Conservation (phyloP, 2,329 filamentous ascomycete genomes). For the Beauveria australis region DNA sequence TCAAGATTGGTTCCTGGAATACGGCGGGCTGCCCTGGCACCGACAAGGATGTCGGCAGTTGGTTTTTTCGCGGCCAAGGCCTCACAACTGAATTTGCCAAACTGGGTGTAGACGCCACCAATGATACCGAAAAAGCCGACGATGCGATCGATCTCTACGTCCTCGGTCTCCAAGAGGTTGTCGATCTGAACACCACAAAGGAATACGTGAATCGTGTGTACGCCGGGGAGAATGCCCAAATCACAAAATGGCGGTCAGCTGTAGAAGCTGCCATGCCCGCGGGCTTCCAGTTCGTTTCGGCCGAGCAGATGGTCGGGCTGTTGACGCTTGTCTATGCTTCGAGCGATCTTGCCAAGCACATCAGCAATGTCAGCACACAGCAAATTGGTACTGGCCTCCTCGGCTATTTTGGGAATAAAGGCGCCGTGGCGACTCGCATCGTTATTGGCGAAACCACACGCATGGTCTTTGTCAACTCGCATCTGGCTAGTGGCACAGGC, state of each 20-base stretch:
- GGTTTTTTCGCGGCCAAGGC: slow-evolving; percentile 77
- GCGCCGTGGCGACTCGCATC: slow-evolving; percentile 72
- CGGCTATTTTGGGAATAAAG: slow-evolving; percentile 95
- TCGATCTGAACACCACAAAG: slow-evolving; percentile 71
- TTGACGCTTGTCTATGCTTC: slow-evolving; percentile 81
- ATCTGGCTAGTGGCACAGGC: slow-evolving; percentile 81
- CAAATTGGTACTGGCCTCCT: slow-evolving; percentile 83
- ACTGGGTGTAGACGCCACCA: slow-evolving; percentile 33
- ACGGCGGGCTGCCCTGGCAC: slow-evolving; percentile 77
- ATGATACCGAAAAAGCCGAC: slow-evolving; percentile 24
- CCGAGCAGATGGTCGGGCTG: slow-evolving; percentile 81
- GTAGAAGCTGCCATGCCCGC: slow-evolving; percentile 64
- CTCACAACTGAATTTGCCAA: slow-evolving; percentile 55
- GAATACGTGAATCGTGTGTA: slow-evolving; percentile 69
- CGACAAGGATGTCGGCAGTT: slow-evolving; percentile 77
- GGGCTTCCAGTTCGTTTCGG: slow-evolving; percentile 68
- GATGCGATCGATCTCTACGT: slow-evolving; percentile 79
- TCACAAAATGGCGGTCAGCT: slow-evolving; percentile 73
- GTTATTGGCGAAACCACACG: slow-evolving; percentile 84
- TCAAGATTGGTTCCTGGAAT: slow-evolving; percentile 96
- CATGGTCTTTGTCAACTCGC: slow-evolving; percentile 83
- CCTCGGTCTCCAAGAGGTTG: slow-evolving; percentile 83
- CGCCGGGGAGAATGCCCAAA: slow-evolving; percentile 56
- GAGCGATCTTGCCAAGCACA: slow-evolving; percentile 61
- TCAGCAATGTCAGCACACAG: slow-evolving; percentile 74